These are phyloP conservation scores for Cunninghamia lanceolata DNA, from an alignment of 75 land plant genomes.

Conservation along the genomic window DNA sequence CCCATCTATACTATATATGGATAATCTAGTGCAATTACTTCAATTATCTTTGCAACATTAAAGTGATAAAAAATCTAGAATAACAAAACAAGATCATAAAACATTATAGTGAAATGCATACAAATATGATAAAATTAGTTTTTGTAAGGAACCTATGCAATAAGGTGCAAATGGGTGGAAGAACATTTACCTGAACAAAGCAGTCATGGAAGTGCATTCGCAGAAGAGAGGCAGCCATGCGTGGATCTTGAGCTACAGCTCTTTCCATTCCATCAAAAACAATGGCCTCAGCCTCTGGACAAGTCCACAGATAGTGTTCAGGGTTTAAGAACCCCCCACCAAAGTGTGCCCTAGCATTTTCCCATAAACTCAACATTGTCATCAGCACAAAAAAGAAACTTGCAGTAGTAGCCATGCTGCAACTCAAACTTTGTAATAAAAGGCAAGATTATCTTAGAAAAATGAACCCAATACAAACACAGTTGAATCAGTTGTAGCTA, in stretches of 20 bases:
- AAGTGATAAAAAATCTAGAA: too few species aligned
- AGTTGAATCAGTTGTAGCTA: not conserved
- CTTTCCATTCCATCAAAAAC: conserved; percentile 5
- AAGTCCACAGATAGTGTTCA: conserved; percentile 9
- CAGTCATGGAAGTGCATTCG: not conserved
- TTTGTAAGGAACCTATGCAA: not conserved
- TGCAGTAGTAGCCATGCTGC: not conserved
- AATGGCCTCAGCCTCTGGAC: conserved; percentile 15
- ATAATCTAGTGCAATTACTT: too few species aligned
- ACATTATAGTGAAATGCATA: too few species aligned
- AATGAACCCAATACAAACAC: not conserved
- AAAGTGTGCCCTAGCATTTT: not conserved
- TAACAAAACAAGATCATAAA: too few species aligned
- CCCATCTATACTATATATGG: too few species aligned
- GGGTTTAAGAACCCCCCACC: not conserved
- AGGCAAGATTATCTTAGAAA: not conserved
- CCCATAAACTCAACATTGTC: not conserved
- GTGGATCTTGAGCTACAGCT: conserved; percentile 8
- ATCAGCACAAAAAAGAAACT: not conserved
- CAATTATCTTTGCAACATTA: too few species aligned
- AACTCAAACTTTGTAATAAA: not conserved
- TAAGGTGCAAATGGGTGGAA: not conserved
- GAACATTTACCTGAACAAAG: not conserved
- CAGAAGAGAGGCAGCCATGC: conserved; percentile 5
- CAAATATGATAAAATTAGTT: too few species aligned